Evolutionary conservation across 2,329 filamentous ascomycete species (phyloP).

Genomic region (Xylaria sp.): DNA sequence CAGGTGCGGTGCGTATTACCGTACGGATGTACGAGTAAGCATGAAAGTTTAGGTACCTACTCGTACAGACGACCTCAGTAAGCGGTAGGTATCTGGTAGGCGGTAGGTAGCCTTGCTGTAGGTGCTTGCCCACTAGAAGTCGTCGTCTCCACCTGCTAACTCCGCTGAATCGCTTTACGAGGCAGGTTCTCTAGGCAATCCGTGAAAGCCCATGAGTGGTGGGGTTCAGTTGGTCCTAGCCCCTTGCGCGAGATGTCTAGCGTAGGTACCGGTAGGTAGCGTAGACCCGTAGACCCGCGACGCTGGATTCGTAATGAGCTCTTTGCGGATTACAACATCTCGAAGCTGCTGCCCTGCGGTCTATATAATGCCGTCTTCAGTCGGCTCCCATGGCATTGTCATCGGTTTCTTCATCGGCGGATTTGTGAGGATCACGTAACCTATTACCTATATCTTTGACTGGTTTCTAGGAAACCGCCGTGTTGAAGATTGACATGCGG

Average conservation of each 20-base stretch:
- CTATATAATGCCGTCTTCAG: not conserved
- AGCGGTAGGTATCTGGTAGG: too few species aligned
- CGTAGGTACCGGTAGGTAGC: not conserved
- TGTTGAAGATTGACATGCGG: not conserved
- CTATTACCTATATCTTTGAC: not conserved
- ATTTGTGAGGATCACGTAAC: not conserved
- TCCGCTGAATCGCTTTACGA: not conserved
- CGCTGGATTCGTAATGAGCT: slow-evolving; percentile 3
- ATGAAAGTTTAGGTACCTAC: too few species aligned
- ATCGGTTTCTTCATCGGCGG: not conserved
- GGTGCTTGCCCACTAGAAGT: not conserved
- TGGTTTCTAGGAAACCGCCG: not conserved
- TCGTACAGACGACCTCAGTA: too few species aligned
- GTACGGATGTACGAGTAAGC: too few species aligned
- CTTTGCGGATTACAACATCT: not conserved
- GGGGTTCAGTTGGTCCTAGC: not conserved
- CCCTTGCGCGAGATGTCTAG: not conserved
- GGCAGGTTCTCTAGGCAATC: not conserved
- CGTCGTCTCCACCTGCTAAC: not conserved
- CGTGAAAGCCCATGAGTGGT: not conserved
- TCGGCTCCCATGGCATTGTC: not conserved
- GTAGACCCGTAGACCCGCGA: not conserved
- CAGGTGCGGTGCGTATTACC: too few species aligned
- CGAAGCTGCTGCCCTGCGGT: not conserved
- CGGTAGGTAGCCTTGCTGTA: too few species aligned